Base-by-base conservation (phyloP, 768 basidiomycete genomes). In the Naganishia antarctica region DNA sequence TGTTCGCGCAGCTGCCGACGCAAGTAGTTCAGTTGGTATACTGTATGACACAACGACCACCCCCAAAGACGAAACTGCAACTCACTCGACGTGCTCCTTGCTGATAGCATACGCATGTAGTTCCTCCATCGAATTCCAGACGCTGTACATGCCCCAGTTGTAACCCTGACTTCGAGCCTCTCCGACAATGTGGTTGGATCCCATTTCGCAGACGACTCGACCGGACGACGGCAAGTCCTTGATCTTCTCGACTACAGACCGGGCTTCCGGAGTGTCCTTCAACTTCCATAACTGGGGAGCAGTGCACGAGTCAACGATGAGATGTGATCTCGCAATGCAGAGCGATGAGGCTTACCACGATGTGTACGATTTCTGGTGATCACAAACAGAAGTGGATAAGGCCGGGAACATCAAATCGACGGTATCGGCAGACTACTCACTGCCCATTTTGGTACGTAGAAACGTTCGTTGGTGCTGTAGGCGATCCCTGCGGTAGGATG, bases 81-180 rank as follows among this genome's bases (percentile, higher is more conserved):
- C 63, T 64, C 63, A 59, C 63, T 59, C 44, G 51, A 64, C 63
- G 23, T 64, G 63, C 57, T 64, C 63, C 45, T 64, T 45, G 28
- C 40, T 45, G 23, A 58, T 45, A 41, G 63, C 57, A 43, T 64
- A 64, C 21, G 57, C 48, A 46, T 64, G 53, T 21, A 64, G 34
- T 5, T 46, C 57, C 15, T 64, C 63, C 43, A 47, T 46, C 23
- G 53, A 58, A 16, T 64, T 53, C 51, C 53, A 64, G 11, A 53
- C 51, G n/a, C 34, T 43, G 31, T 64, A 64, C 63, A 64, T 58
- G 16, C 63, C 63, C 41, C 45, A 58, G 47, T 64, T 53, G 53
- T 51, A 64, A 12, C 63, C 63, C 44, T 59, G 53, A 25, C 50
- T 48, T 26, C 57, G 21, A 2, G 43, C 53, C 3, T 49, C 32